Evolutionary conservation across 1,284 basidiomycete species (phyloP), one percentile per base, ranked within the genome.

Genomic region (Trichosporon sp.): DNA sequence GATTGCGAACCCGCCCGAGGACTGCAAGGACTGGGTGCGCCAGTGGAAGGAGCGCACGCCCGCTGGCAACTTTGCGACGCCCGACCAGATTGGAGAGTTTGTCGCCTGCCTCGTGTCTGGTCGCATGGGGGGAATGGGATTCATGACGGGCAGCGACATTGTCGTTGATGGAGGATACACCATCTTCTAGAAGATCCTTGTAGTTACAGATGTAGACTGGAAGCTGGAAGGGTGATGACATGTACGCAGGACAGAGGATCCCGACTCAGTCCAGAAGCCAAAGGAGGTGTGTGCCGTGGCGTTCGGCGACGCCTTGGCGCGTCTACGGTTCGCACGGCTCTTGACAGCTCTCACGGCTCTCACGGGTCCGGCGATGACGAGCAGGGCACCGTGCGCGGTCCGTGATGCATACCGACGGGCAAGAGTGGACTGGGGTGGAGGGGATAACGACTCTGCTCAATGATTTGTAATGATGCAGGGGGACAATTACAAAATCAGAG

Each of bases 71-170:
- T 80, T 80, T 62, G 78, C 75, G 1, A 60, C 64, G 5, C 63
- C 79, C 8, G 65, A 73, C 21, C 74, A 80, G 65, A 67, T 80
- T 2, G 80, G 77, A 6, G 70, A 78, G 37, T 70, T 76, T 40
- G 69, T 80, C 23, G 75, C 71, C 0, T 37, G 76, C 11, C 59
- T 81, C 57, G 63, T 73, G 3, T 74, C 72, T 3, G 68, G 74
- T 16, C 64, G 65, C 29, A 63, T 67, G 46, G 70, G 71, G 6
- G 71, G 71, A 8, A 65, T 65, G 34, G 71, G 74, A 2, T 81
- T 72, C 61, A 75, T 80, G 75, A 73, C 78, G 3, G 80, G 80
- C 8, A 67, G 66, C 10, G 80, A 81, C 58, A 65, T 81, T 0
- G 75, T 81, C 1, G 60, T 80, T 21, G 80, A 81, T 60, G 78